Percentiles rank a stretch among this genome's conserved stretches.
Evolutionary conservation across 2,329 filamentous ascomycete species (phyloP).

Genomic region (Aspergillus hiratsukae): DNA sequence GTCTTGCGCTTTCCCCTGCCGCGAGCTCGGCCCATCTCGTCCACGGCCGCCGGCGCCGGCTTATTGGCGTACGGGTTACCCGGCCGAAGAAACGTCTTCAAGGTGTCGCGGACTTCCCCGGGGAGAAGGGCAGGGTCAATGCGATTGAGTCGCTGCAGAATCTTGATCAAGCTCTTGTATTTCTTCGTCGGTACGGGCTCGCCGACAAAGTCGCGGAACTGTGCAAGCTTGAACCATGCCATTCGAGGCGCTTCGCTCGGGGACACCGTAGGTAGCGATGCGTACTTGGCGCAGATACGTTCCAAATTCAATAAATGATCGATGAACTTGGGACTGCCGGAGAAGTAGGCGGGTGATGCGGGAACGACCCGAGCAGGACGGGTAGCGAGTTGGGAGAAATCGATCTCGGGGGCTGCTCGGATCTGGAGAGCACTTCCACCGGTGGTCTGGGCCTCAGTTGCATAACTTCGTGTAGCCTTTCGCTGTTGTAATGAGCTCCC

Average conservation of each 20-base stretch:
- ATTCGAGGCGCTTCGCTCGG: constrained; percentile 64
- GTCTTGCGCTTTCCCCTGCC: constrained; percentile 85
- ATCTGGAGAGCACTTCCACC: background rate
- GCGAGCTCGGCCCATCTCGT: constrained; percentile 71
- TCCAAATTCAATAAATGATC: constrained; percentile 75
- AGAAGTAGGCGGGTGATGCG: constrained; percentile 90
- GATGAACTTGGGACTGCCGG: constrained; percentile 76
- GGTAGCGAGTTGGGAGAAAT: constrained; percentile 27
- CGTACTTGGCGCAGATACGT: constrained; percentile 66
- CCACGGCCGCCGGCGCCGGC: constrained; percentile 60
- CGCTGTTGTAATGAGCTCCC: constrained; percentile 11
- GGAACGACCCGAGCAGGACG: constrained; percentile 70
- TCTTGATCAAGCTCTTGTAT: constrained; percentile 69
- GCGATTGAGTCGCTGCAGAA: constrained; percentile 75
- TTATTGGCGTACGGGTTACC: constrained; percentile 66
- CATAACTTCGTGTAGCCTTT: constrained; percentile 23
- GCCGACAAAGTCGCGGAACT: constrained; percentile 68
- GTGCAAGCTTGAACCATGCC: constrained; percentile 73
- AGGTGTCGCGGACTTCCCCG: constrained; percentile 58
- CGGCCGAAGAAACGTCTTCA: constrained; percentile 68
- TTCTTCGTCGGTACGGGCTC: constrained; percentile 71
- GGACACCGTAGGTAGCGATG: constrained; percentile 65
- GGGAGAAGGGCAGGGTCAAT: constrained; percentile 79
- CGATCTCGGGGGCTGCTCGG: constrained; percentile 26
- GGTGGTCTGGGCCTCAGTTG: constrained; percentile 23